phyloP scores from a whole-genome alignment of 2,329 filamentous ascomycete genomes.

The Hypoxylon sp. region DNA sequence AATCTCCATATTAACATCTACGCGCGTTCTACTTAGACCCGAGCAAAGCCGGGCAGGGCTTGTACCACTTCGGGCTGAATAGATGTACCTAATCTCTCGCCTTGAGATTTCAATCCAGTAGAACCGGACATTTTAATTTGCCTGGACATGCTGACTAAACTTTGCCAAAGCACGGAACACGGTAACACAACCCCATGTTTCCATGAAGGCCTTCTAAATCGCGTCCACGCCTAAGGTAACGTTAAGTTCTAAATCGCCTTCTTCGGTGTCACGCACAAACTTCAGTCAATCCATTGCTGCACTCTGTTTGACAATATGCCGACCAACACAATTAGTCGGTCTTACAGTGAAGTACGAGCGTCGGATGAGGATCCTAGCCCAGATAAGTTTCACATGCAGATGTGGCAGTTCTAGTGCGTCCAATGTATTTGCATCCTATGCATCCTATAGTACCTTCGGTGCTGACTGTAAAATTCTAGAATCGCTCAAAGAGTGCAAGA shows the following conservation, averaged over 20 bases:
- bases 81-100: constrained; percentile 3
- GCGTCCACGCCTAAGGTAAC: constrained; percentile 23
- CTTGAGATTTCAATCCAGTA: constrained; percentile 11
- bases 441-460: constrained; percentile 27
- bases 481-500: constrained; percentile 22
- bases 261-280: constrained; percentile 11
- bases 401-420: constrained; percentile 20
- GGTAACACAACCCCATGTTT: constrained; percentile 10
- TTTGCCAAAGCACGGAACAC: constrained; percentile 16
- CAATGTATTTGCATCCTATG: constrained; percentile 37
- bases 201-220: constrained; percentile 2
- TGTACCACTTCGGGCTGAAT: constrained; percentile 27
- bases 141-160: constrained; percentile 28
- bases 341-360: constrained; percentile 17
- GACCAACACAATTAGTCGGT: constrained; percentile 12
- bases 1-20: constrained; percentile 16
- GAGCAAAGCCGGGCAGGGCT: constrained; percentile 10
- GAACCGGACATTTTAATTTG: constrained; percentile 23
- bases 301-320: constrained; percentile 14
- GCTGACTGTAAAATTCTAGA: constrained; percentile 38
- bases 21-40: not conserved
- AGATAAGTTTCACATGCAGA: constrained; percentile 12
- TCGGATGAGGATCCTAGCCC: constrained; percentile 22
- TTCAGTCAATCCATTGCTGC: constrained; percentile 8
- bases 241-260: constrained; percentile 13